Conservation (phyloP, 495 filamentous ascomycete species). For the Hyaloscypha hepaticicola region DNA sequence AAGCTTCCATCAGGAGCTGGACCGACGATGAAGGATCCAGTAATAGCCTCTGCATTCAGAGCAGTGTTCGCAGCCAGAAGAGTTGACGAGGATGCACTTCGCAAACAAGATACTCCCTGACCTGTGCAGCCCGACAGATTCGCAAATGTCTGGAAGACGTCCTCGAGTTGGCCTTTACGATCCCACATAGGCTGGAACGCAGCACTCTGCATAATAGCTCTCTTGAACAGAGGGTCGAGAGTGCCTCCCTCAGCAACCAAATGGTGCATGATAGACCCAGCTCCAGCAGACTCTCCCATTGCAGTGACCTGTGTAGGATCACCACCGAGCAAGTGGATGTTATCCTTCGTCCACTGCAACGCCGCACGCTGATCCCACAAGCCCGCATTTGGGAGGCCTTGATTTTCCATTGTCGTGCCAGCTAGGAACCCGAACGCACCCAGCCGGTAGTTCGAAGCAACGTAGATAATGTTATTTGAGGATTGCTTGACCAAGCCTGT, state of each 20-base stretch:
- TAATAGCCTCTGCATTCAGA: no score
- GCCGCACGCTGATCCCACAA: conserved; percentile 66
- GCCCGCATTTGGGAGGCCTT: conserved; percentile 61
- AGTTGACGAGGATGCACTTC: neutral
- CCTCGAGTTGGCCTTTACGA: conserved; percentile 1
- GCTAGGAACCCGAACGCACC: conserved; percentile 49
- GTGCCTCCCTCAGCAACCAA: conserved; percentile 52
- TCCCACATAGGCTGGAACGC: conserved; percentile 4
- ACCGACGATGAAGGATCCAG: no score
- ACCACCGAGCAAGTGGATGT: conserved; percentile 70
- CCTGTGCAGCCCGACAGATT: conserved; percentile 3
- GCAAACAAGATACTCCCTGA: neutral
- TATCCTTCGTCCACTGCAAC: conserved; percentile 66
- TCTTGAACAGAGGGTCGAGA: conserved; percentile 21
- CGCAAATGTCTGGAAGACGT: neutral
- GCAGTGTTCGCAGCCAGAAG: no score
- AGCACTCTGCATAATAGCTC: conserved; percentile 29
- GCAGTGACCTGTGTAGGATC: conserved; percentile 64
- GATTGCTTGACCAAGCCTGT: conserved; percentile 44
- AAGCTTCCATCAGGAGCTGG: no score
- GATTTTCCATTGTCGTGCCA: conserved; percentile 43
- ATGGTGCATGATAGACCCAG: conserved; percentile 62
- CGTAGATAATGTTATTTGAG: conserved; percentile 52
- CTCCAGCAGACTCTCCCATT: conserved; percentile 69
- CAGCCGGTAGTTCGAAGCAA: conserved; percentile 59